phyloP scores from a whole-genome alignment of 2,329 filamentous ascomycete genomes.

The Cladophialophora yegresii region DNA sequence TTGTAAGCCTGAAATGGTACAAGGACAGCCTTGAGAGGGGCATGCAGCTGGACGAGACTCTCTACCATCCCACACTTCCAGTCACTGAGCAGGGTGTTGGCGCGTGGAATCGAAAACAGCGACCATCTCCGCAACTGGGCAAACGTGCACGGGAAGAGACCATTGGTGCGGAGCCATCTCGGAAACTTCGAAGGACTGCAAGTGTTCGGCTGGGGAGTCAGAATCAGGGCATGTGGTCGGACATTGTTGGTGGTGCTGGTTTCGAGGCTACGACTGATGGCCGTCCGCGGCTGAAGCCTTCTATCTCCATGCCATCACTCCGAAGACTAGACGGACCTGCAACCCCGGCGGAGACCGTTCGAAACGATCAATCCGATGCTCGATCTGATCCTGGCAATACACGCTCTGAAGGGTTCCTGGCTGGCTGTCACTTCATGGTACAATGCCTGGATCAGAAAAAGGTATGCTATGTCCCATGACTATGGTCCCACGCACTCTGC shows the following conservation, averaged over 20 bases:
- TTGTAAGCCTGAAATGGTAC: constrained; percentile 84
- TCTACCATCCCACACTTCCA: constrained; percentile 75
- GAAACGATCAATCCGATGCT: background rate
- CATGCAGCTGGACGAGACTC: constrained; percentile 86
- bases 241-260: constrained; percentile 66
- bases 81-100: constrained; percentile 71
- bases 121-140: constrained; percentile 53
- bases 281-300: constrained; percentile 34
- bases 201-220: constrained; percentile 81
- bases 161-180: constrained; percentile 60
- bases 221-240: constrained; percentile 82
- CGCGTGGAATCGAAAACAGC: constrained; percentile 66
- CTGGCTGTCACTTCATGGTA: constrained; percentile 21
- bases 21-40: constrained; percentile 77
- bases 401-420: constrained; percentile 4
- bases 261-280: constrained; percentile 33
- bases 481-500: background rate
- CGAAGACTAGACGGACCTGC: constrained; percentile 17
- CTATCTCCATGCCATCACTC: constrained; percentile 32
- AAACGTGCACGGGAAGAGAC: constrained; percentile 62
- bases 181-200: constrained; percentile 84
- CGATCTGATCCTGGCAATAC: constrained; percentile 26
- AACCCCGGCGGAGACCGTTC: background rate
- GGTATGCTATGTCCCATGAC: constrained; percentile 16
- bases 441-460: constrained; percentile 23